phyloP scores from a whole-genome alignment of 768 basidiomycete species.

The Kwoniella heveanensis region DNA sequence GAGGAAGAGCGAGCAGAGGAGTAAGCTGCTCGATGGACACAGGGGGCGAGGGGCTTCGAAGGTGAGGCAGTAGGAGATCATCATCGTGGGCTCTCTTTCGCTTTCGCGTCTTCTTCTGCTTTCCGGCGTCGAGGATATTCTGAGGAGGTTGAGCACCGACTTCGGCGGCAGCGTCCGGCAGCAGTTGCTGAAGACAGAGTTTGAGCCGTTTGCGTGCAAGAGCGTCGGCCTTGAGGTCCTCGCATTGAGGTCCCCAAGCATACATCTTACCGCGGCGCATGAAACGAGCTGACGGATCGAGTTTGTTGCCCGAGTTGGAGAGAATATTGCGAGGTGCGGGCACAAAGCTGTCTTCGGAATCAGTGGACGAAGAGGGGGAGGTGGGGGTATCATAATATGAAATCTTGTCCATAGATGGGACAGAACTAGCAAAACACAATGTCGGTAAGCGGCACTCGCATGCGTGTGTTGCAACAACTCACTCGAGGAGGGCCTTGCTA shows the following conservation, averaged over 20 bases:
- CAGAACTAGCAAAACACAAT: conserved; percentile 18
- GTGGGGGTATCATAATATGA: conserved; percentile 39
- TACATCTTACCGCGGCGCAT: conserved; percentile 52
- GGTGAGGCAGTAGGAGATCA: conserved; percentile 41
- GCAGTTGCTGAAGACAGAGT: conserved; percentile 35
- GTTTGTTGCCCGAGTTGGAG: conserved; percentile 53
- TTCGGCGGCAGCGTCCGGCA: conserved; percentile 48
- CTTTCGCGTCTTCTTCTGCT: conserved; percentile 20
- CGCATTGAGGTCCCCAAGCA: conserved; percentile 54
- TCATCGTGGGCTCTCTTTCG: conserved; percentile 26
- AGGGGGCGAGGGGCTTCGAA: conserved; percentile 47
- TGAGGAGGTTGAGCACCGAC: conserved; percentile 33
- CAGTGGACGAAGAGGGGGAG: conserved; percentile 27
- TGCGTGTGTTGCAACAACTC: not conserved
- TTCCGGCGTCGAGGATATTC: conserved; percentile 29
- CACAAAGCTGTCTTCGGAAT: conserved; percentile 10
- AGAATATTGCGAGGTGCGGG: conserved; percentile 21
- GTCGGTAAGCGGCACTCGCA: not conserved
- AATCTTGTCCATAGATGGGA: conserved; percentile 45
- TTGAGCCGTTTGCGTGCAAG: conserved; percentile 41
- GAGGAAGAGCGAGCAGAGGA: conserved; percentile 44
- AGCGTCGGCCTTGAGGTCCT: conserved; percentile 38
- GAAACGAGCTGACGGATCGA: conserved; percentile 41
- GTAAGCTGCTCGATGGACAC: conserved; percentile 36
- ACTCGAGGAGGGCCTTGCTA: conserved; percentile 22